Conservation (phyloP, 2,329 filamentous ascomycete species). For the Dryadomyces quercus-mongolicae region DNA sequence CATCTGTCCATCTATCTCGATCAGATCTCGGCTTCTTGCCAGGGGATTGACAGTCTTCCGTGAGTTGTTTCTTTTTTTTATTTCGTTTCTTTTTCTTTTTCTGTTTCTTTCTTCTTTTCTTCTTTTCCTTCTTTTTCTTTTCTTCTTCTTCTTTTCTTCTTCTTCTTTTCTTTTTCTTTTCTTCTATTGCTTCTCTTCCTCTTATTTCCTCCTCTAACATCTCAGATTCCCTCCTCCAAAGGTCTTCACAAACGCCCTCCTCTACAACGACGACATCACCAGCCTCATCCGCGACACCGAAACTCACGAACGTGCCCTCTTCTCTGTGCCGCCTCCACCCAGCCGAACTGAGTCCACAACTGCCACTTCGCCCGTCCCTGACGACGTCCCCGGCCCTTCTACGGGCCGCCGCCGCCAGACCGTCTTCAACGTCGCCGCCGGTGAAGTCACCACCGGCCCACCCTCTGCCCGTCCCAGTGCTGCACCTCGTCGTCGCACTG, state of each 20-base stretch:
- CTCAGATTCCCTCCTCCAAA: conserved; percentile 76
- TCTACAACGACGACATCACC: conserved; percentile 84
- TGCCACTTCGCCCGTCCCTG: conserved; percentile 19
- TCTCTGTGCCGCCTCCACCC: conserved; percentile 67
- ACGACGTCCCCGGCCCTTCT: not conserved
- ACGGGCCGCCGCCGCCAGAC: conserved; percentile 40
- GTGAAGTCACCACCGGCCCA: conserved; percentile 47
- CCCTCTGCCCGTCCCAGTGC: conserved; percentile 28
- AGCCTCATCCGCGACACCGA: conserved; percentile 91
- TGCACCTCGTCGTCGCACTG: conserved; percentile 59
- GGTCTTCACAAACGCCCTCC: conserved; percentile 87
- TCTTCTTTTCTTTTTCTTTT: too few relatives aligned
- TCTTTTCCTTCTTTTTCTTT: too few relatives aligned
- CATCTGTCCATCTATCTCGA: conserved; percentile 60
- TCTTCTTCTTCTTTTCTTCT: too few relatives aligned
- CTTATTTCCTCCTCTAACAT: too few relatives aligned
- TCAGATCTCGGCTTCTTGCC: conserved; percentile 65
- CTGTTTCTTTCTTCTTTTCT: not conserved
- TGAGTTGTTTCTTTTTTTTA: conserved; percentile 24
- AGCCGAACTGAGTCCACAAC: conserved; percentile 15
- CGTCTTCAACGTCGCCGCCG: conserved; percentile 52
- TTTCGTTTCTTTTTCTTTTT: not conserved
- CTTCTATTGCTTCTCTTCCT: too few relatives aligned
- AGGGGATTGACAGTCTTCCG: conserved; percentile 65
- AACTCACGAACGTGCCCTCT: conserved; percentile 84